phyloP scores from a whole-genome alignment of 2,329 filamentous ascomycete genomes.

The Ramularia endophylla region DNA sequence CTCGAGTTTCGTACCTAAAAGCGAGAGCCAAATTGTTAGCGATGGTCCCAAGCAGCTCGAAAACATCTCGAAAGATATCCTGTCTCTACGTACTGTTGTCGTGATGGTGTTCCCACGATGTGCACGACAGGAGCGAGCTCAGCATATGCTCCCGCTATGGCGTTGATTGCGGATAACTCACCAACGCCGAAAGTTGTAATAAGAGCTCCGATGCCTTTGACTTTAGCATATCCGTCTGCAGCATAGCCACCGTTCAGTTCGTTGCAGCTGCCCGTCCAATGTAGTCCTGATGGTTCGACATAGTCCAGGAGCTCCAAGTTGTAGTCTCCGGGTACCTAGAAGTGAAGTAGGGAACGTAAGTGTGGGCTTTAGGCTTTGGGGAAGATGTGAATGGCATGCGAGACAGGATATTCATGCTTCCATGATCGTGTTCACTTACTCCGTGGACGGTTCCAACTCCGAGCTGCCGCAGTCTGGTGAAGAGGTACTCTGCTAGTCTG shows the following conservation, averaged over 20 bases:
- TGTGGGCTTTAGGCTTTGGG: too few species aligned
- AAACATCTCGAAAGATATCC: too few species aligned
- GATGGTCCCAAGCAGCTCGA: too few species aligned
- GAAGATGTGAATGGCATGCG: too few species aligned
- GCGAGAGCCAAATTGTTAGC: too few species aligned
- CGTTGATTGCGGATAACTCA: slow-evolving; percentile 42
- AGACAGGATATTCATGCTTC: too few species aligned
- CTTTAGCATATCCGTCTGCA: slow-evolving; percentile 52
- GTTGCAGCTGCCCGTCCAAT: slow-evolving; percentile 50
- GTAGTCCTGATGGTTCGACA: slow-evolving; percentile 29
- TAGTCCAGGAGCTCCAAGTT: slow-evolving; percentile 42
- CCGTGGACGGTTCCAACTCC: slow-evolving; percentile 10
- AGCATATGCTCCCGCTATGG: slow-evolving; percentile 38
- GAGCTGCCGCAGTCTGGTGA: slow-evolving; percentile 12
- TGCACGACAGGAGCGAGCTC: slow-evolving; percentile 43
- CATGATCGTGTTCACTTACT: too few species aligned
- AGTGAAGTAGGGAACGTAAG: too few species aligned
- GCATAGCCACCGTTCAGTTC: slow-evolving; percentile 55
- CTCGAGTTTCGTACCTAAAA: neutral
- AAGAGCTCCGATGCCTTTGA: slow-evolving; percentile 45
- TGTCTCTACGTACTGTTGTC: slow-evolving; percentile 5
- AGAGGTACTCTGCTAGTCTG: slow-evolving; percentile 13
- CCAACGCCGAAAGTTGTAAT: slow-evolving; percentile 59
- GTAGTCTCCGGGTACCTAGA: slow-evolving; percentile 43
- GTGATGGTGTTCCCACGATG: slow-evolving; percentile 29